Evolutionary conservation across 1,139 yeast species (phyloP).

Genomic region (Pneumocystis jirovecii): DNA sequence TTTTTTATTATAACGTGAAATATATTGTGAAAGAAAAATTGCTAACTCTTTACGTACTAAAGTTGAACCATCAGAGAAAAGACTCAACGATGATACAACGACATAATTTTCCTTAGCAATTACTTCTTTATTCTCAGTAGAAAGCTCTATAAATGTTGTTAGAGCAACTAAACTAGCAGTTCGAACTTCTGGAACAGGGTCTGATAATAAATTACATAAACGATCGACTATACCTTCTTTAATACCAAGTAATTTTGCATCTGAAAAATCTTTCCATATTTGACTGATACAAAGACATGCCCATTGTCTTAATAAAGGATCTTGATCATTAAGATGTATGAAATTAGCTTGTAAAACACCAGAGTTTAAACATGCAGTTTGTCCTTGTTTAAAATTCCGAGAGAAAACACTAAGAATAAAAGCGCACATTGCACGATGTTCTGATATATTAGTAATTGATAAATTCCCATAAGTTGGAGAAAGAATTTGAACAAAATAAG

Average conservation of each 20-base stretch:
- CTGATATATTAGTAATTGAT: slow-evolving; percentile 31
- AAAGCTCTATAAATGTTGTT: slow-evolving; percentile 41
- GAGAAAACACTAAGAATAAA: slow-evolving; percentile 74
- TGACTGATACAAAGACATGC: slow-evolving; percentile 66
- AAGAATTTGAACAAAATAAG: slow-evolving; percentile 69
- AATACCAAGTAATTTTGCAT: slow-evolving; percentile 59
- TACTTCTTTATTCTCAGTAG: slow-evolving; percentile 28
- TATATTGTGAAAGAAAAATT: slow-evolving; percentile 60
- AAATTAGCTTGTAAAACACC: slow-evolving; percentile 59
- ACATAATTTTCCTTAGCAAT: slow-evolving; percentile 28
- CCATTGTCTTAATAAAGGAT: slow-evolving; percentile 87
- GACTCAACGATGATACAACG: slow-evolving; percentile 32
- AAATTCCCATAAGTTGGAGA: slow-evolving; percentile 32
- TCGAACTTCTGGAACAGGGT: slow-evolving; percentile 91
- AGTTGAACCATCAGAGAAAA: slow-evolving; percentile 75
- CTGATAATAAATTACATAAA: slow-evolving; percentile 46
- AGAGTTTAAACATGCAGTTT: slow-evolving; percentile 58
- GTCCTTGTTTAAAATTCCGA: slow-evolving; percentile 66
- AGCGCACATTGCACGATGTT: slow-evolving; percentile 92
- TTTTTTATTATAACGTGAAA: slow-evolving; percentile 52
- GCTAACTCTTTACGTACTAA: slow-evolving; percentile 76
- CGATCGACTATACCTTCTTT: slow-evolving; percentile 50
- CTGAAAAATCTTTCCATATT: slow-evolving; percentile 57
- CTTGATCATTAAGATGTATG: slow-evolving; percentile 52
- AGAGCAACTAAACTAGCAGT: slow-evolving; percentile 69